Base-by-base conservation (phyloP, 140 eudicot genomes). In the Senecio squalidus region DNA sequence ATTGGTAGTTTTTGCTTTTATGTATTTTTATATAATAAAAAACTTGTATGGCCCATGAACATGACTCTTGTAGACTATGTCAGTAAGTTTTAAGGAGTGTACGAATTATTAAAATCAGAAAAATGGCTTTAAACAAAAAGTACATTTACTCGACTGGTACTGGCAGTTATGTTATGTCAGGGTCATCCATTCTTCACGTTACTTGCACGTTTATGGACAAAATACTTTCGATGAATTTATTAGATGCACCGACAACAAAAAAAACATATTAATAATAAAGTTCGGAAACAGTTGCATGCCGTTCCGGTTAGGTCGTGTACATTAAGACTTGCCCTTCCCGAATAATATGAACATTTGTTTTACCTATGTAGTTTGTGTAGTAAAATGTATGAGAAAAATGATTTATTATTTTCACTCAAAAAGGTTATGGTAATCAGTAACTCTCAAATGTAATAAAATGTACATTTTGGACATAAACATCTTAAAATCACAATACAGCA, bases 391-490 rank as follows among this genome's bases (percentile, higher is more conserved):
- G 31, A 27, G 25, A 64, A 62, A 47, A 56, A 3, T 22, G 56
- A 4, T 36, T 49, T 71, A 46, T 62, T 64, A 64, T 55, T 47
- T 55, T 60, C 67, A 56, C 58, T 55, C 62, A 15, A 62, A 36
- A 45, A 45, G 40, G 33, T 60, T 60, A 39, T 18, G 25, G 9
- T 58, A 66, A 69, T 49, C 55, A 69, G 55, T 69, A 38, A 26
- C 29, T 25, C 29, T 25, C 67, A 55, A 31, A 68, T 50, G 67
- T 60, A 45, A 4, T 4, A 24, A 31, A 54, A 53, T 53, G 48
- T 70, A 63, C 65, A 64, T 20, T 54, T 53, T 64, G 53, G 47
- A 72, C 67, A 63, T 64, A 63, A 64, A 54, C 54, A 55, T 14
- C 21, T 36, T 38, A 46, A 47, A 56, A 64, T 64, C 67, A 72